phyloP scores from a whole-genome alignment of 1,284 basidiomycete species.

The Ceratobasidium sp. region DNA sequence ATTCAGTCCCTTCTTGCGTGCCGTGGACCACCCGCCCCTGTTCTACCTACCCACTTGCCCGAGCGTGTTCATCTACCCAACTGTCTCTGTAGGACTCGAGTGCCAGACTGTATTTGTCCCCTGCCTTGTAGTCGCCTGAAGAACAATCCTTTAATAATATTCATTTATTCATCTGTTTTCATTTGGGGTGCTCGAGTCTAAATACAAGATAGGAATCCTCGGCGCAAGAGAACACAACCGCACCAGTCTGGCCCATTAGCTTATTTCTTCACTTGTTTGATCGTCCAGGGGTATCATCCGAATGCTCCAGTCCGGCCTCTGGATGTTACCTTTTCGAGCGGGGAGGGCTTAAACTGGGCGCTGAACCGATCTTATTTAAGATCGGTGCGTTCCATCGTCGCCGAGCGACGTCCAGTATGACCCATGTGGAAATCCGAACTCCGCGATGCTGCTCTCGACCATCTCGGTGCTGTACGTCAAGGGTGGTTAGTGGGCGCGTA shows the following conservation, averaged over 20 bases:
- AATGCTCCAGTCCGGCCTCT: constrained; percentile 12
- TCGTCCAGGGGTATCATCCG: constrained; percentile 37
- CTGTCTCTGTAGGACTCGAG: constrained; percentile 33
- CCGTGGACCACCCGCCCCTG: constrained; percentile 10
- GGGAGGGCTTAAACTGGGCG: no score
- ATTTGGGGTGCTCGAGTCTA: no score
- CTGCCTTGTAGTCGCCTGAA: constrained; percentile 17
- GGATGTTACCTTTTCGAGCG: not conserved
- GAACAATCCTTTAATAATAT: constrained; percentile 1
- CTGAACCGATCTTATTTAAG: not conserved
- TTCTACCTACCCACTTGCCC: constrained; percentile 9
- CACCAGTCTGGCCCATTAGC: not conserved
- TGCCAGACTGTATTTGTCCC: constrained; percentile 36
- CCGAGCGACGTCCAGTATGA: constrained; percentile 68
- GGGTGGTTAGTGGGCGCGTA: constrained; percentile 3
- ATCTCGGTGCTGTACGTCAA: constrained; percentile 74
- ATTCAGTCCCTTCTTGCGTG: not conserved
- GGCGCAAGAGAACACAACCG: no score
- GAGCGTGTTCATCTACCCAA: constrained; percentile 1
- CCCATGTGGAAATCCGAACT: constrained; percentile 81
- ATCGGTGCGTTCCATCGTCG: constrained; percentile 7
- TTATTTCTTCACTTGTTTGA: constrained; percentile 23
- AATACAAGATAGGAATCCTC: constrained; percentile 28
- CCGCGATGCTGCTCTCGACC: constrained; percentile 74
- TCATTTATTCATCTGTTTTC: no score